Percentiles rank a stretch among this genome's conserved stretches.
Conservation (phyloP, 1,284 basidiomycete species). For the Fomitopsis betulina region DNA sequence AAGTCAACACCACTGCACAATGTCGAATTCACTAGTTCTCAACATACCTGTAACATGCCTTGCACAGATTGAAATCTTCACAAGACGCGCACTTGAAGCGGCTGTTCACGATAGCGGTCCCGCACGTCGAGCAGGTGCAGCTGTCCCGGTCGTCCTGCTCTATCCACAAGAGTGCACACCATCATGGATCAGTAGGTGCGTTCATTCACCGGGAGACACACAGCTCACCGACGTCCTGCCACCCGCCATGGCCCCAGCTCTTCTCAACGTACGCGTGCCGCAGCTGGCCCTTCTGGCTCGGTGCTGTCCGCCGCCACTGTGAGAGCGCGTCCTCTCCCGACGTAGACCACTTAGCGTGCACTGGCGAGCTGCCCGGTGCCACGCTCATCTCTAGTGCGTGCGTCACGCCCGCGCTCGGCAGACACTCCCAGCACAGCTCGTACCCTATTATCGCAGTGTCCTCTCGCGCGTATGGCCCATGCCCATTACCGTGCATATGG, state of each 20-base stretch:
- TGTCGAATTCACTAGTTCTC: background rate
- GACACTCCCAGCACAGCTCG: slow-evolving; percentile 78
- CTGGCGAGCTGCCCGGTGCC: slow-evolving; percentile 41
- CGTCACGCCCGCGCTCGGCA: slow-evolving; percentile 70
- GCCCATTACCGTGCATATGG: background rate
- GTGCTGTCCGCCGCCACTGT: slow-evolving; percentile 59
- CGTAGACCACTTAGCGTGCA: slow-evolving; percentile 30
- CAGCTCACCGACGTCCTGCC: slow-evolving; percentile 81
- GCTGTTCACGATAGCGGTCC: slow-evolving; percentile 51
- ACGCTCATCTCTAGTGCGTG: slow-evolving; percentile 66
- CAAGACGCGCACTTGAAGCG: slow-evolving; percentile 86
- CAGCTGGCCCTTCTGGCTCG: slow-evolving; percentile 62
- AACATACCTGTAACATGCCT: slow-evolving; percentile 70
- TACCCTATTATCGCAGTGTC: slow-evolving; percentile 44
- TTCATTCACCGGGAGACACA: background rate
- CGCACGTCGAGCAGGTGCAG: slow-evolving; percentile 77
- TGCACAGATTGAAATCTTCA: slow-evolving; percentile 73
- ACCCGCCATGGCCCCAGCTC: slow-evolving; percentile 75
- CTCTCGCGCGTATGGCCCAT: background rate
- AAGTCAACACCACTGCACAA: background rate
- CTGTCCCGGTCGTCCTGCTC: slow-evolving; percentile 66
- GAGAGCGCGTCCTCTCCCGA: slow-evolving; percentile 48
- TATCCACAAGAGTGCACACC: slow-evolving; percentile 20
- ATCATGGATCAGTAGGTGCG: background rate
- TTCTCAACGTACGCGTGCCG: slow-evolving; percentile 84